Conservation (phyloP, 805 yeast genomes). For the Lipomyces starkeyi region DNA sequence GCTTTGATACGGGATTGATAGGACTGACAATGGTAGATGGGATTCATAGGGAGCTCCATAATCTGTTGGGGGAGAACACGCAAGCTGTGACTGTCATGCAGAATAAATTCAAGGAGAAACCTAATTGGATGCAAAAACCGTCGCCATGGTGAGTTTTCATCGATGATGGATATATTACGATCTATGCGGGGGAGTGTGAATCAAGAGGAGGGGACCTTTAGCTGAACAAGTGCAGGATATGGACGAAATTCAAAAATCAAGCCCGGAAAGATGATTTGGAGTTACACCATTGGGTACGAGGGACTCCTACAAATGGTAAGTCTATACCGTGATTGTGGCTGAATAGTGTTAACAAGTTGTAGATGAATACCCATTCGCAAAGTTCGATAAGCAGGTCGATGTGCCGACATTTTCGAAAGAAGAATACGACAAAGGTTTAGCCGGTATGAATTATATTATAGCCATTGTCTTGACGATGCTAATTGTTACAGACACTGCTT, state of each 20-base stretch:
- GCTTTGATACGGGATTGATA: neutral
- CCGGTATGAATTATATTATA: conserved; percentile 18
- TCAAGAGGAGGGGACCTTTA: neutral
- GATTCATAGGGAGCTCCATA: conserved; percentile 87
- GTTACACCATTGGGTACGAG: conserved; percentile 87
- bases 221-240: conserved; percentile 44
- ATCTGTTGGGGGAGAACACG: conserved; percentile 86
- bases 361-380: conserved; percentile 70
- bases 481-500: conserved; percentile 55
- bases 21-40: conserved; percentile 53
- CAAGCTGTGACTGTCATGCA: conserved; percentile 76
- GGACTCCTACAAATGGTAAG: conserved; percentile 48
- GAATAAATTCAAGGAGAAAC: conserved; percentile 65
- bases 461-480: neutral
- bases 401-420: conserved; percentile 72
- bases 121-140: conserved; percentile 65
- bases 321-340: neutral
- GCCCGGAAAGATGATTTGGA: conserved; percentile 58
- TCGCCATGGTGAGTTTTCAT: conserved; percentile 69
- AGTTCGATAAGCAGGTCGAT: conserved; percentile 70
- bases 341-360: conserved; percentile 14
- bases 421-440: conserved; percentile 55
- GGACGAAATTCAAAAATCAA: conserved; percentile 63
- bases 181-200: neutral
- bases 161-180: neutral